Evolutionary conservation across 1,284 basidiomycete genomes (phyloP), one percentile per base, ranked within the genome.

Genomic region (Microbotryum intermedium): DNA sequence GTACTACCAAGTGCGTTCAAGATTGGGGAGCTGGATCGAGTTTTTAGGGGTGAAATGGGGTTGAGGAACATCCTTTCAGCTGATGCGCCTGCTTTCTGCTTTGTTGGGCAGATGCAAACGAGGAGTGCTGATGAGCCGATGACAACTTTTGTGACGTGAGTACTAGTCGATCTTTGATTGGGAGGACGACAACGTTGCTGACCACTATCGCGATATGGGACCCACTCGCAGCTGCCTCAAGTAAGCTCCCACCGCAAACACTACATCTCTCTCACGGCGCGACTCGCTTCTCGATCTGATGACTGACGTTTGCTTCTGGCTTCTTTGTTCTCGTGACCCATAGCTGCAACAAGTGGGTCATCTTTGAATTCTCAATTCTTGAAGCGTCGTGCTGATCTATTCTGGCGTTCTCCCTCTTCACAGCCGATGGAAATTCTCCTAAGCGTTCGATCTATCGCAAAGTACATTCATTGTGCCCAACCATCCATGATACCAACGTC

Each of bases 101-200:
- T 39, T 11, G 34, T 7, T 28, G 11, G 25, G 25, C 57, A 70
- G 64, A 90, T 89, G 72, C 91, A 97, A 74, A 97, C 92, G 6
- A 81, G 92, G 65, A 89, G 86, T 72, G 92, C 92, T 43, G 92
- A 97, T 78, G 92, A 94, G 77, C 92, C 91, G 45, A 95, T 97
- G 92, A 64, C 62, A 79, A 83, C 83, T 28, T 84, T 84, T 70
- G 83, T 84, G 48, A 82, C 82, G 79, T 83, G 74, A 57, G 80
- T 80, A 18, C 45, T 58, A n/a, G n/a, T 59, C 46, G n/a, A 7
- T 49, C 55, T 26, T 2, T 25, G 51, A 21, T 21, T 26, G 8
- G 18, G 25, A 23, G 28, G 13, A 56, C 23, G 11, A 53, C 60
- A 10, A 62, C 34, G 21, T 50, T 39, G 49, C 60, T 58, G 2